phyloP scores from a whole-genome alignment of 2,329 filamentous ascomycete species.

The Talaromyces albobiverticillius region DNA sequence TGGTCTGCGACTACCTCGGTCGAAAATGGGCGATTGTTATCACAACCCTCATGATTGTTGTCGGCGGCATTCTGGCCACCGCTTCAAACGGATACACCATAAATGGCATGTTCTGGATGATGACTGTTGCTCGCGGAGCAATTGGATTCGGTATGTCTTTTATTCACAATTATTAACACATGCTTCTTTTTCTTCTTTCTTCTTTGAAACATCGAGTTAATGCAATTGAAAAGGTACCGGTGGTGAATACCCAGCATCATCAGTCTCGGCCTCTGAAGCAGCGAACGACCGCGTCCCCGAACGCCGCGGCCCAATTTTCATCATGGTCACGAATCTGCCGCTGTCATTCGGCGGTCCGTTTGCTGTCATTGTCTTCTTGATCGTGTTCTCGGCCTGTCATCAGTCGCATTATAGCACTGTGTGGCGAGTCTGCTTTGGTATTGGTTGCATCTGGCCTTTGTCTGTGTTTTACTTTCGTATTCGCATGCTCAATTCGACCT shows the following conservation, averaged over 20 bases:
- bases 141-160: conserved; percentile 41
- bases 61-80: conserved; percentile 46
- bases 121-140: conserved; percentile 49
- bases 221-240: conserved; percentile 30
- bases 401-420: conserved; percentile 39
- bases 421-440: conserved; percentile 51
- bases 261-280: conserved; percentile 47
- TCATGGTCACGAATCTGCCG: conserved; percentile 47
- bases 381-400: conserved; percentile 41
- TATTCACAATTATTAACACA: neutral
- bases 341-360: conserved; percentile 42
- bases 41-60: conserved; percentile 46
- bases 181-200: too few species aligned
- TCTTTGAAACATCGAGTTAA: neutral
- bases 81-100: conserved; percentile 46
- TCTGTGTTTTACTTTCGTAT: conserved; percentile 57
- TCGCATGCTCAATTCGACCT: conserved; percentile 52
- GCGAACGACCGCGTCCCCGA: conserved; percentile 46
- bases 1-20: conserved; percentile 47
- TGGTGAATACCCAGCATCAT: conserved; percentile 50
- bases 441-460: conserved; percentile 50
- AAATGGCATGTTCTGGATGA: conserved; percentile 53
- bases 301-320: conserved; percentile 43
- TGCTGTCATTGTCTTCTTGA: conserved; percentile 46
- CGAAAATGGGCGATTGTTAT: conserved; percentile 46